Evolutionary conservation across 2,329 filamentous ascomycete species (phyloP).

Genomic region (Drechslerella coelobrocha): DNA sequence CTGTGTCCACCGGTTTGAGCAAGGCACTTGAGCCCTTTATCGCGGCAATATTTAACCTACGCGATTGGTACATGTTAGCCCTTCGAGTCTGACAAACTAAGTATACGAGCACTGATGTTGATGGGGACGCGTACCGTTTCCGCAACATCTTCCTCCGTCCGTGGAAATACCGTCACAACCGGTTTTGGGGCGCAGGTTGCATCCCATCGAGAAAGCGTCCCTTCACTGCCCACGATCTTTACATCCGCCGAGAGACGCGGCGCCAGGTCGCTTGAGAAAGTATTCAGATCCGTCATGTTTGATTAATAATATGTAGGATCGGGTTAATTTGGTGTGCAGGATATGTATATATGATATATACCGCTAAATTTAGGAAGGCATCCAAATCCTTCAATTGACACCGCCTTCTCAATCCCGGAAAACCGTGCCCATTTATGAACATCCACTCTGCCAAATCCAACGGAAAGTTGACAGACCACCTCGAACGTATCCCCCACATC

Average conservation of each 20-base stretch:
- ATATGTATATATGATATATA: no score
- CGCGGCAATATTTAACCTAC: constrained; percentile 39
- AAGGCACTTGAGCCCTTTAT: constrained; percentile 32
- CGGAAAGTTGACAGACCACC: no score
- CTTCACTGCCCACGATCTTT: constrained; percentile 28
- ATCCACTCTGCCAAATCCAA: no score
- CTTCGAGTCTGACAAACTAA: neutral
- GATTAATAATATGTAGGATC: neutral
- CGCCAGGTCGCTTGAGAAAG: constrained; percentile 12
- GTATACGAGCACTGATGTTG: no score
- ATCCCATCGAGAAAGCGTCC: constrained; percentile 30
- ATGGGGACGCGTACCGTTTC: constrained; percentile 24
- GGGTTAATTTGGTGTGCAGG: neutral
- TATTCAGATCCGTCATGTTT: constrained; percentile 22
- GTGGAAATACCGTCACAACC: constrained; percentile 13
- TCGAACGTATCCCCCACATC: no score
- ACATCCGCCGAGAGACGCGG: constrained; percentile 18
- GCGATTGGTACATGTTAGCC: neutral
- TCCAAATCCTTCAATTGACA: no score
- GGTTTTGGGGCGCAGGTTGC: constrained; percentile 23
- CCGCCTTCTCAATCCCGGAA: no score
- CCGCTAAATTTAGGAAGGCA: no score
- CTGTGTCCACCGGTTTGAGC: constrained; percentile 39
- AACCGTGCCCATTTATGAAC: no score
- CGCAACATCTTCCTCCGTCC: constrained; percentile 32